A percentile compares a stretch with the other conserved stretches of the same genome.
phyloP scores from a whole-genome alignment of 768 basidiomycete genomes.

The Flagelloscypha sp. region DNA sequence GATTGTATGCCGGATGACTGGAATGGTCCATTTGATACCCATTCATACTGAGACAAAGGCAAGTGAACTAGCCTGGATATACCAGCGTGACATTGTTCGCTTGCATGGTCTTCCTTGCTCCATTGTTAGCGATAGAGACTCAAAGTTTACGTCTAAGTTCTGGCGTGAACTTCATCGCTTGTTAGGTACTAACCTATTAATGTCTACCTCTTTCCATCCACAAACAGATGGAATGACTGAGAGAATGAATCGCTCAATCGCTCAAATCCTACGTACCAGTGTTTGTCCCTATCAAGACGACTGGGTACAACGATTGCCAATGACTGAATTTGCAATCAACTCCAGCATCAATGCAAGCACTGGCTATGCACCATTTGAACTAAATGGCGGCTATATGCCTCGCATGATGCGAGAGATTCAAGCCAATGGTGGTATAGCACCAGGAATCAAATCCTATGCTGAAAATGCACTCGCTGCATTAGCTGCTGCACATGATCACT shows the following conservation, averaged over 20 bases:
- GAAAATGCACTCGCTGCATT: conserved; percentile 17
- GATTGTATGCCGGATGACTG: conserved; percentile 13
- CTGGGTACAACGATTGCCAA: conserved; percentile 22
- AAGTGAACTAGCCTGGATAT: conserved; percentile 8
- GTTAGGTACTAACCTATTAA: conserved; percentile 20
- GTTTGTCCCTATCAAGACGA: conserved; percentile 21
- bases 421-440: background rate
- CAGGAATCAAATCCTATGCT: conserved; percentile 19
- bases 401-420: conserved; percentile 13
- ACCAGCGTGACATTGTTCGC: conserved; percentile 7
- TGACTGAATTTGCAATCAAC: conserved; percentile 33
- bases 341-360: conserved; percentile 21
- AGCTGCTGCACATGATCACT: conserved; percentile 25
- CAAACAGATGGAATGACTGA: conserved; percentile 29
- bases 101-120: conserved; percentile 14
- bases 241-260: conserved; percentile 19
- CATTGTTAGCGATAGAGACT: conserved; percentile 21
- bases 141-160: conserved; percentile 23
- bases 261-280: conserved; percentile 20
- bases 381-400: conserved; percentile 18
- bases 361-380: conserved; percentile 25
- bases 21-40: conserved; percentile 9
- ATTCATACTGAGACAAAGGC: conserved; percentile 5
- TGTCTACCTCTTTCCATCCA: conserved; percentile 33
- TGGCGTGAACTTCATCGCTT: conserved; percentile 19